Base-by-base conservation (phyloP, 495 filamentous ascomycete species). In the Penicillium parvum region DNA sequence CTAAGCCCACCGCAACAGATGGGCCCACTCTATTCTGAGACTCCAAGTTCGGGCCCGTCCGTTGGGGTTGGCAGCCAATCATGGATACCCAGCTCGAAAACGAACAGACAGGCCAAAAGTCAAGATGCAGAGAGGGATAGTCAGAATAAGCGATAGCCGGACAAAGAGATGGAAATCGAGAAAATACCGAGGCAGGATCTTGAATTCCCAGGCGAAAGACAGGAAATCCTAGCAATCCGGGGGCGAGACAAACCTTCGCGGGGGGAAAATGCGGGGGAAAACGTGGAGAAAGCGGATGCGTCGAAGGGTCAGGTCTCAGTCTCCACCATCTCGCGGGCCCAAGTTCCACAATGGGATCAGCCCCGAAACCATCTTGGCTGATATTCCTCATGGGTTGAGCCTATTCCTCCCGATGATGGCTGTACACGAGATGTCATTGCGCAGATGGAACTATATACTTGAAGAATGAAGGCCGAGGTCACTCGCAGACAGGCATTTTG, bases 151-250 rank as follows among this genome's bases (percentile, higher is more conserved):
- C 49, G 47, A 58, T 61, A 58, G 48, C 57, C 57, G 57, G 40
- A 34, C 10, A 9, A 0, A 30, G 28, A 43, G 32, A 25, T 50
- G 42, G 20, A 46, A 55, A 48, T 36, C 45, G 14, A 50, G 50
- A 53, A 54, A 55, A 49, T 61, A 46, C 65, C 63, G 65, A 66
- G 63, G 65, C 49, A 49, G 35, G 11, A 37, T 50, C 10, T 37
- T 9, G 20, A 29, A 32, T 41, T 16, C 19, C 35, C 34, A 20
- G 37, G 28, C 32, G 42, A 25, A 16, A 22, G 18, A 27, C 32
- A 14, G 32, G 10, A 21, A 11, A 5, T 28, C 23, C 23, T 12
- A 22, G 29, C 20, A n/a, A 17, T 21, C 2, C 23, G 27, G 36
- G 43, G 32, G 17, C 29, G 38, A 47, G 10, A 28, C 29, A 26